A percentile compares a stretch with the other conserved stretches of the same genome.
Conservation (phyloP, 2,329 filamentous ascomycete species). For the Chrysosporium queenslandicum region DNA sequence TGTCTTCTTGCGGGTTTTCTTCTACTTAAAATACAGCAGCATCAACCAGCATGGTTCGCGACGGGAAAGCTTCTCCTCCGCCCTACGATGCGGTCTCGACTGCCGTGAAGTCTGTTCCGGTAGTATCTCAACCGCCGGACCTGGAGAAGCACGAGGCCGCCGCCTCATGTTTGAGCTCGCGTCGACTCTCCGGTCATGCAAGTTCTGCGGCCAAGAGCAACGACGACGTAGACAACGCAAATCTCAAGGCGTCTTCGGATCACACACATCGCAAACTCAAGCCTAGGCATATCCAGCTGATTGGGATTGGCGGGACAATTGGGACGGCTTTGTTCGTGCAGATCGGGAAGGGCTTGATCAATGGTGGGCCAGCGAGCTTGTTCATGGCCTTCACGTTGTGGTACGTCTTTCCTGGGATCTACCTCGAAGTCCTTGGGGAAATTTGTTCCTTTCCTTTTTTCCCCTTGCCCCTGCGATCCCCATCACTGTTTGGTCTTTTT, state of each 20-base stretch:
- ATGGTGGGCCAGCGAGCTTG: conserved; percentile 36
- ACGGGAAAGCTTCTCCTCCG: background rate
- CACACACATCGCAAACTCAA: conserved; percentile 36
- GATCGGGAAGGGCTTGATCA: conserved; percentile 33
- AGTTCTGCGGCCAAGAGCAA: background rate
- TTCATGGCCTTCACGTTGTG: conserved; percentile 40
- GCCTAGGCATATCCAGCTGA: conserved; percentile 39
- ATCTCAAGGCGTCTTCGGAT: conserved; percentile 22
- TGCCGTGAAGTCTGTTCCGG: background rate
- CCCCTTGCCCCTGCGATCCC: background rate
- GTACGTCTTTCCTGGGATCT: conserved; percentile 24
- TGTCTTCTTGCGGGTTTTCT: no score
- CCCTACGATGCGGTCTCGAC: background rate
- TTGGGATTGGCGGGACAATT: conserved; percentile 40
- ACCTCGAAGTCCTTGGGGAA: background rate
- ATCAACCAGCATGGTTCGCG: background rate
- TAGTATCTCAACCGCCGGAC: background rate
- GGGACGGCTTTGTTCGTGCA: conserved; percentile 37
- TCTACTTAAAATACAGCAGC: no score
- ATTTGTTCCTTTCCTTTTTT: background rate
- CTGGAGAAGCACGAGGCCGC: background rate
- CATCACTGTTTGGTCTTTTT: background rate
- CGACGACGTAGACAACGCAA: background rate
- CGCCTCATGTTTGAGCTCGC: background rate
- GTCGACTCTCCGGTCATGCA: background rate